Evolutionary conservation across 2,329 filamentous ascomycete genomes (phyloP).

Genomic region (Neonectria magnoliae): DNA sequence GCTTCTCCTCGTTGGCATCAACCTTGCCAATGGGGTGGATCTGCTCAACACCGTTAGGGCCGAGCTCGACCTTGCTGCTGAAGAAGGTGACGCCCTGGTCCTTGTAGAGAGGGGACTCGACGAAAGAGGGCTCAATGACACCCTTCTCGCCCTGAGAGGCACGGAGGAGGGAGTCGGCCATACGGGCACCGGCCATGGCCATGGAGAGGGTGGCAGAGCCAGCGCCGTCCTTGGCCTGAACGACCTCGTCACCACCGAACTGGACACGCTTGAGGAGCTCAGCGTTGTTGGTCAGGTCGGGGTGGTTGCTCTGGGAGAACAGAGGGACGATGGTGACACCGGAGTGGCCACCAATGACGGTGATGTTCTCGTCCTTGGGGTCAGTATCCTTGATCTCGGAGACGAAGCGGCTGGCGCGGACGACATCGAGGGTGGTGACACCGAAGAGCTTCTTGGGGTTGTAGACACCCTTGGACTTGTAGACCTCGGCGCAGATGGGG

Average conservation of each 20-base stretch:
- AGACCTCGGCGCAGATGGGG: constrained; percentile 95
- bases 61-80: constrained; percentile 92
- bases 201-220: constrained; percentile 98
- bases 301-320: constrained; percentile 92
- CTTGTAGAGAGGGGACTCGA: constrained; percentile 98
- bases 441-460: constrained; percentile 99
- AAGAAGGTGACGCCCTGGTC: constrained; percentile 98
- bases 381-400: constrained; percentile 91
- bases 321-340: constrained; percentile 98
- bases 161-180: constrained; percentile 92
- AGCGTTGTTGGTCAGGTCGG: constrained; percentile 80
- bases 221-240: constrained; percentile 98
- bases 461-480: constrained; percentile 95
- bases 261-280: constrained; percentile 93
- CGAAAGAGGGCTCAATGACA: constrained; percentile 94
- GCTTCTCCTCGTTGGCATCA: constrained; percentile 86
- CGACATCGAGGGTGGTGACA: constrained; percentile 98
- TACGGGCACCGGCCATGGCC: constrained; percentile 90
- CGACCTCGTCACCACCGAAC: constrained; percentile 98
- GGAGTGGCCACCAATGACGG: constrained; percentile 96
- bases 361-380: constrained; percentile 92
- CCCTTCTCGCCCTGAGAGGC: constrained; percentile 94
- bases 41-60: constrained; percentile 95
- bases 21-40: constrained; percentile 88
- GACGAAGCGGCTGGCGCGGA: constrained; percentile 98